Evolutionary conservation across 164 flowering plant genomes (phyloP).

Genomic region (Cinnamomum chago): DNA sequence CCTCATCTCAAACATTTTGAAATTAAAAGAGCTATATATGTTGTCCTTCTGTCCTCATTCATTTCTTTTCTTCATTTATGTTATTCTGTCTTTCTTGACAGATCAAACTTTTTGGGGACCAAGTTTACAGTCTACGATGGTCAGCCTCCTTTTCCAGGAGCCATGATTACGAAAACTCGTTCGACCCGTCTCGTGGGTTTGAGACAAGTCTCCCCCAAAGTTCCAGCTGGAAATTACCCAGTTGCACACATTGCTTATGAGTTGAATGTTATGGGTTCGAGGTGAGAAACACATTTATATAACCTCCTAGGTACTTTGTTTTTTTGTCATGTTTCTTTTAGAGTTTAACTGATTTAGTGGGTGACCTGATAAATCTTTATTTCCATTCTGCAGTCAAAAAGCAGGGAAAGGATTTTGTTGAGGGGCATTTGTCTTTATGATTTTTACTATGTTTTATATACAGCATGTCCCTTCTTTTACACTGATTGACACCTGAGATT

Average conservation of each 20-base stretch:
- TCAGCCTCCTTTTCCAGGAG: conserved; percentile 66
- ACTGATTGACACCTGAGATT: too few relatives aligned
- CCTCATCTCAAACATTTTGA: neutral
- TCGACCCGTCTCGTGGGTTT: conserved; percentile 50
- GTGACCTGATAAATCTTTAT: neutral
- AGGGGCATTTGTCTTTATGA: too few relatives aligned
- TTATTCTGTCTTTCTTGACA: conserved; percentile 11
- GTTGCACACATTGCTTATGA: conserved; percentile 67
- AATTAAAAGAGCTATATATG: neutral
- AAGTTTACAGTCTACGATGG: conserved; percentile 66
- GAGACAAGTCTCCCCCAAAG: conserved; percentile 62
- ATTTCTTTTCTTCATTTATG: neutral
- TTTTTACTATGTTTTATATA: too few relatives aligned
- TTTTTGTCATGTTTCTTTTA: neutral
- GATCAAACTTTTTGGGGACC: conserved; percentile 74
- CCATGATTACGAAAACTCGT: conserved; percentile 47
- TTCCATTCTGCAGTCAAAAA: neutral
- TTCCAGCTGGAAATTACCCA: conserved; percentile 62
- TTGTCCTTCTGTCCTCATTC: neutral
- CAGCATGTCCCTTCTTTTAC: too few relatives aligned
- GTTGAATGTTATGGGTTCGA: conserved; percentile 66
- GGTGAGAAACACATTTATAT: conserved; percentile 32
- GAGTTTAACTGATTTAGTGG: neutral
- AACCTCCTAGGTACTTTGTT: neutral
- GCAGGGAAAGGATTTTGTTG: neutral